phyloP scores from a whole-genome alignment of 495 filamentous ascomycete genomes.

The Pyrenopolyporus hunteri region DNA sequence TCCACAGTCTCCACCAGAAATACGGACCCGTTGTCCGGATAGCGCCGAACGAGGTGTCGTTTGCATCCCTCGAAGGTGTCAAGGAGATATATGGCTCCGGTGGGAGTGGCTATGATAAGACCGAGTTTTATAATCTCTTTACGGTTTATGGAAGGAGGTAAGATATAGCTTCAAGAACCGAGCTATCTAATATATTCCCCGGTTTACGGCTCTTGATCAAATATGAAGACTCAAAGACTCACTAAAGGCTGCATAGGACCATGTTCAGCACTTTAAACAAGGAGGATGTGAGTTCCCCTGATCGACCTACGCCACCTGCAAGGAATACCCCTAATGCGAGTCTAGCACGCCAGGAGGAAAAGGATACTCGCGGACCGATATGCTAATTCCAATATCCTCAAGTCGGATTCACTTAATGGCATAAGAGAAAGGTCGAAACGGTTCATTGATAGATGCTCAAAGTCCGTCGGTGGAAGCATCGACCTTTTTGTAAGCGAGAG shows the following conservation, averaged over 20 bases:
- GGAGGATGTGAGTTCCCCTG: conserved; percentile 50
- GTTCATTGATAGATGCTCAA: conserved; percentile 58
- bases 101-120: conserved; percentile 72
- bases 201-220: neutral
- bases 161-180: conserved; percentile 3
- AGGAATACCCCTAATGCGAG: neutral
- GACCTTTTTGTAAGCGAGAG: conserved; percentile 62
- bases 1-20: conserved; percentile 60
- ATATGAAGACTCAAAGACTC: conserved; percentile 7
- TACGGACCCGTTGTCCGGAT: conserved; percentile 66
- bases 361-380: conserved; percentile 67
- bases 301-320: neutral
- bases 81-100: conserved; percentile 70
- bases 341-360: conserved; percentile 64
- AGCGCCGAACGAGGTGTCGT: conserved; percentile 66
- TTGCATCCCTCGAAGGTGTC: conserved; percentile 62
- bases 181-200: neutral
- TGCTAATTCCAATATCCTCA: conserved; percentile 69
- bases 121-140: conserved; percentile 69
- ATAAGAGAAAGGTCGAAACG: conserved; percentile 59
- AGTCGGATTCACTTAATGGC: conserved; percentile 55
- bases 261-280: conserved; percentile 67
- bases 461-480: conserved; percentile 50
- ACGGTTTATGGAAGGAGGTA: conserved; percentile 61
- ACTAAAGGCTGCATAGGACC: conserved; percentile 46